Base-by-base conservation (phyloP, 768 basidiomycete genomes). In the Phallus indusiatus region DNA sequence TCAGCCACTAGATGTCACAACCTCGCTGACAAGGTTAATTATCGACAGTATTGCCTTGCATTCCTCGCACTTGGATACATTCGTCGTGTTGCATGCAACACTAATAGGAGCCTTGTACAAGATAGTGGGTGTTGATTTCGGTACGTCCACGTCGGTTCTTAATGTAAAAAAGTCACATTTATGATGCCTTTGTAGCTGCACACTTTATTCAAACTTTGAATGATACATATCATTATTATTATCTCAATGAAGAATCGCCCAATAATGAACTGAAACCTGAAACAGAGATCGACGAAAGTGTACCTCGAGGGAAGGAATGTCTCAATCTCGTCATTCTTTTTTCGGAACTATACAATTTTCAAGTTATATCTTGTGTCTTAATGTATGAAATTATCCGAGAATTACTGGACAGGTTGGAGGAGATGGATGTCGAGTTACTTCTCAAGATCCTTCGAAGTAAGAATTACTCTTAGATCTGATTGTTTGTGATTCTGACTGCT, bases 261-360 rank as follows among this genome's bases (percentile, higher is more conserved):
- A 57, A 57, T 22, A 47, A 59, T 47, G 64, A 59, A 37, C 61
- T 53, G 17, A 37, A 63, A 37, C 53, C 49, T 16, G 52, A 66
- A 16, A 54, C 53, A 20, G 62, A 67, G 1, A 64, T 66, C 2
- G 51, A 55, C 2, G 52, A 33, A 17, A 67, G 67, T 9, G 75
- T 76, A 20, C 74, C 72, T 1, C 69, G 74, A 6, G 90, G 92
- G 33, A 99, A 98, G 72, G 91, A 95, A 67, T 85, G 85, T 63
- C 84, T 88, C 10, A 98, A 99, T 68, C 73, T 99, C 35, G 78
- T 95, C 47, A 82, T 90, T 1, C 79, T 98, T 21, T 72, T 97
- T 20, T 89, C 92, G 1, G 94, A 97, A 68, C 74, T 99, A 18
- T 98, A 97, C 75, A 97, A 97, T 68, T 94, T 97, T 68, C 90